Evolutionary conservation across 2,329 filamentous ascomycete genomes (phyloP), one percentile per base, ranked within the genome.

Genomic region (Neospermospora avenae): DNA sequence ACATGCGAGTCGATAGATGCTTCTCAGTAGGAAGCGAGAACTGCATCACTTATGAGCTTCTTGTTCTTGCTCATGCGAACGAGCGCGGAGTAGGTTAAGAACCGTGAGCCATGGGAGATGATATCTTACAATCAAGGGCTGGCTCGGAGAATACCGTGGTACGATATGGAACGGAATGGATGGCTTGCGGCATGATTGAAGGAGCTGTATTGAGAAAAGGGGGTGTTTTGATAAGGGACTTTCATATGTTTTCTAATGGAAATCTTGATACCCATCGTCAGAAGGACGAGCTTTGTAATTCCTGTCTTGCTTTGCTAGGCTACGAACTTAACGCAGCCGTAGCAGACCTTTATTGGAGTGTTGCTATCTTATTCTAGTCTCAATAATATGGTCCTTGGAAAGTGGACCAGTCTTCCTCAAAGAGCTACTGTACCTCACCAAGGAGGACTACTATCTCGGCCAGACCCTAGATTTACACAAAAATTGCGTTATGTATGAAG

Each of bases 211-310:
- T 18, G 39, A 28, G 39, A 54, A 24, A 28, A 34, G 34, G 37
- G 35, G 25, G n/a, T 39, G 18, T 54, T 41, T 16, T 10, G 20
- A 14, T 42, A 28, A 41, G 35, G 35, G 51, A 54, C 28, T 45
- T 37, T 51, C 31, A 31, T 18, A 18, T 52, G 42, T 42, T 58
- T 55, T 53, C 48, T 39, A 46, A 46, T 45, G 51, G 28, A 5
- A 6, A 14, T 59, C 49, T 62, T 55, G 55, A 63, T 63, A 61
- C 60, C 58, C 57, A 53, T 31, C 49, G 53, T 60, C 46, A 46
- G 18, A 20, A 58, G 24, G 51, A 57, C 46, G 51, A 54, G 24
- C 39, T 54, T 22, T n/a, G n/a, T n/a, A n/a, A n/a, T n/a, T n/a
- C n/a, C n/a, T n/a, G n/a, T n/a, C n/a, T 49, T n/a, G 10, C 14